Base-by-base conservation (phyloP, 768 basidiomycete genomes). In the Tephrocybe sp. region DNA sequence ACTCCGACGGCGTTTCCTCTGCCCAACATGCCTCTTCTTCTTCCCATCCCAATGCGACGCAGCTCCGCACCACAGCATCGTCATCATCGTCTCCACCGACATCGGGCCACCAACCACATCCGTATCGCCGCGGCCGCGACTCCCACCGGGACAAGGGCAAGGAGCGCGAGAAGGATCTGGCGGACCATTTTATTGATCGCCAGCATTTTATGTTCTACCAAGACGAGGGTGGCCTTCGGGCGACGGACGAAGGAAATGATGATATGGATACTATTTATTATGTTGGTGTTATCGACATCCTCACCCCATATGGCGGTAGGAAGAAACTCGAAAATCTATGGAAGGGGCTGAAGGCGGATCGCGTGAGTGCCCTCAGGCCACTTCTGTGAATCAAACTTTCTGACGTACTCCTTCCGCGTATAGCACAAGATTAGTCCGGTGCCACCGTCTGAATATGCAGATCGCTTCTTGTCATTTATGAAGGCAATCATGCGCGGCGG, bases 371-470 rank as follows among this genome's bases (percentile, higher is more conserved):
- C 44, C 44, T n/a, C 7, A 34, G 15, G 11, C 39, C 44, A 47
- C 38, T 29, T 16, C 9, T 38, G 12, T 11, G 29, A 12, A 40
- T 13, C n/a, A n/a, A 18, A 7, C 27, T 42, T 57, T 34, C 55
- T 58, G 27, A 29, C 39, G 52, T 40, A 4, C 22, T 46, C 47
- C 47, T 30, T 23, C 10, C 4, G 12, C 41, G 8, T 63, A 12
- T 57, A 97, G 93, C 91, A 94, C 62, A 94, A 90, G 64, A 98
- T 98, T 58, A 94, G 91, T 45, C 91, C 94, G 5, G 91, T 97
- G 2, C 86, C 87, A 2, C 93, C 97, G 0, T 58, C 68, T 6
- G 90, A 94, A 57, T 98, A 99, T 63, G 87, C 83, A 3, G 82
- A 90, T 30, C 82, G 97, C 38, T 98, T 99, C 77, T 85, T 90